Base-by-base conservation (phyloP, 371 early-diverging fungal species). In the Mortierella sp. region DNA sequence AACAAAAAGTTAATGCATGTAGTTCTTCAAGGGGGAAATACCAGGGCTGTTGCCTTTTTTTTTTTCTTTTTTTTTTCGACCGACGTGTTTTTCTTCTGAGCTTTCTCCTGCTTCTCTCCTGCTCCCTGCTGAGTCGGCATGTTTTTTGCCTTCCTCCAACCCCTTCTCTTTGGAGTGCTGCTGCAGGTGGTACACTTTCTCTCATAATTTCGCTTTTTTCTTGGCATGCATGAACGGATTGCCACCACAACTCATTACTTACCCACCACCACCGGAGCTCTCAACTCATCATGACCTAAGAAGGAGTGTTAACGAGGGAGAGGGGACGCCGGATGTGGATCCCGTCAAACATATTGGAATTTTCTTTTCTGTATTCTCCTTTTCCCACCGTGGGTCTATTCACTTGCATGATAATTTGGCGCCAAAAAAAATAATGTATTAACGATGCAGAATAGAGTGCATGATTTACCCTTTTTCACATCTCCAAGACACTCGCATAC, bases 311-410 rank as follows among this genome's bases (percentile, higher is more conserved):
- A 68, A 68, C 34, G 44, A 34, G 24, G 24, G 24, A 42, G 9
- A n/a, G 57, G 57, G 44, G 68, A 42, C 42, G 42, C 68, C 68
- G 42, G 68, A 68, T 68, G 42, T 68, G 68, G 68, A 68, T 68
- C 68, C 68, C 68, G 24, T 68, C 21, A 21, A 38, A 38, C 42
- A 38, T 38, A 63, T 1, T 19, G 19, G 19, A 34, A 34, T 16
- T 19, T 34, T 34, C 28, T 13, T 9, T 34, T 19, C 2, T n/a
- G n/a, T 16, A 7, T 58, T 10, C 31, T 31, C 65, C 42, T 42
- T 19, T 63, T 34, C 19, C 10, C 50, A 50, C 3, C 16, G 16
- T 2, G 16, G 3, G 16, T 50, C 16, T 16, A 50, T 50, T 16
- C 16, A 50, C 16, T 16, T 7, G 42, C 42, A 5, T 63, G 10